Percentiles rank a stretch among this genome's conserved stretches.
These are phyloP conservation scores for Penicillium corylophilum DNA, from an alignment of 2,329 filamentous ascomycete genomes.

Conservation along the genomic window DNA sequence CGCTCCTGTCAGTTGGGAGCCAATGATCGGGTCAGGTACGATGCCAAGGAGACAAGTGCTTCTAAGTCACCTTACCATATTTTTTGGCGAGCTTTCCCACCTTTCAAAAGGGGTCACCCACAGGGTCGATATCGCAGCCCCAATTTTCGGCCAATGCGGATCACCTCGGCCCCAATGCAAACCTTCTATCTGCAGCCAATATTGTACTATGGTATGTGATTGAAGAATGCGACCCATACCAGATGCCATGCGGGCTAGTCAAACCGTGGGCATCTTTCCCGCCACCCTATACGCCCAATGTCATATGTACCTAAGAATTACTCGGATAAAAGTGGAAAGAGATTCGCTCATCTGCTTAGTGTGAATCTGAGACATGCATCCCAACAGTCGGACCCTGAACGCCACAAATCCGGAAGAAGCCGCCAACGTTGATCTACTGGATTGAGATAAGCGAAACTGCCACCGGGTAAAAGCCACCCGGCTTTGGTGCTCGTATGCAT, in stretches of 20 bases:
- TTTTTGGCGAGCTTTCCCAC: not conserved
- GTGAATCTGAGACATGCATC: not conserved
- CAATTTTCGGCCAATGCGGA: not conserved
- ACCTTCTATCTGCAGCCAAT: not conserved
- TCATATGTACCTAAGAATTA: not conserved
- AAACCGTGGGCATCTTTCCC: not conserved
- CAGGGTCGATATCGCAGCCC: not conserved
- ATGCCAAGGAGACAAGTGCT: not conserved
- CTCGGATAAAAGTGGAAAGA: not conserved
- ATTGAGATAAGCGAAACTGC: not conserved
- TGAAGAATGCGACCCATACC: not conserved
- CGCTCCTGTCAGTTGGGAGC: not conserved
- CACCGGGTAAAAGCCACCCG: not conserved
- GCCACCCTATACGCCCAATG: not conserved
- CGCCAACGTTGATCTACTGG: not conserved
- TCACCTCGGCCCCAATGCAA: not conserved
- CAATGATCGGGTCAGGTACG: not conserved
- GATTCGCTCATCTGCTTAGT: not conserved
- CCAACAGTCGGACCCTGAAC: not conserved
- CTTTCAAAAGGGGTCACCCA: not conserved
- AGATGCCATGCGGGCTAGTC: not conserved
- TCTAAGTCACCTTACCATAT: not conserved
- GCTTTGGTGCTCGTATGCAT: not conserved
- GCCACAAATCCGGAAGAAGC: not conserved
- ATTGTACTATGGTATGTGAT: not conserved